These are phyloP conservation scores for Lentinula boryana DNA, from an alignment of 768 basidiomycete genomes.

Conservation along the genomic window DNA sequence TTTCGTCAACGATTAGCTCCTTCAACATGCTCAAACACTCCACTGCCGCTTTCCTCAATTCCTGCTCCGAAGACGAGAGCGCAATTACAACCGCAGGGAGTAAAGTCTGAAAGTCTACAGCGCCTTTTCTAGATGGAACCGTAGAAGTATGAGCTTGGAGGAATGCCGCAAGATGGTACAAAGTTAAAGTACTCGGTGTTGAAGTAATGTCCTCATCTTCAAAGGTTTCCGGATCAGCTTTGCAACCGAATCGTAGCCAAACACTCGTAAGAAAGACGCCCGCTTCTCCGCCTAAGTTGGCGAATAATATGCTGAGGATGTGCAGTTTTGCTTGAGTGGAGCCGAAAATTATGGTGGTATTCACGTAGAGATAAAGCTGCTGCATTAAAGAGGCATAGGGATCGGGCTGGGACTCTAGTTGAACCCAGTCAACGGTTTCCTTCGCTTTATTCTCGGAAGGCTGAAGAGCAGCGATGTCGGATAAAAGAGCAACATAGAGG, in stretches of 20 bases:
- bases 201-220: constrained; percentile 19
- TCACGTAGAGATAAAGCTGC: constrained; percentile 61
- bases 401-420: constrained; percentile 18
- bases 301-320: constrained; percentile 40
- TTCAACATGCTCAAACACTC: constrained; percentile 48
- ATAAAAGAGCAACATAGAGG: constrained; percentile 54
- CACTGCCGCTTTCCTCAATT: constrained; percentile 44
- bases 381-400: constrained; percentile 59
- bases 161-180: constrained; percentile 77
- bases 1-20: constrained; percentile 11
- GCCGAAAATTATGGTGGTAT: constrained; percentile 13
- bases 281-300: constrained; percentile 60
- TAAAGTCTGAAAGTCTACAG: constrained; percentile 76
- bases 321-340: neutral
- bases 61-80: constrained; percentile 37
- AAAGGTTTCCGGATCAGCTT: constrained; percentile 5
- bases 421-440: neutral
- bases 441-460: constrained; percentile 25
- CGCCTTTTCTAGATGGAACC: constrained; percentile 42
- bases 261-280: constrained; percentile 78
- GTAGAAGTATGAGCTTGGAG: constrained; percentile 69
- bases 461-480: constrained; percentile 41
- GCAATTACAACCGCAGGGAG: constrained; percentile 65
- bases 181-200: constrained; percentile 44
- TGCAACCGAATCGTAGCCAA: constrained; percentile 34